Evolutionary conservation across 2,329 filamentous ascomycete genomes (phyloP), one percentile per base, ranked within the genome.

Genomic region (Eurotiales sp.): DNA sequence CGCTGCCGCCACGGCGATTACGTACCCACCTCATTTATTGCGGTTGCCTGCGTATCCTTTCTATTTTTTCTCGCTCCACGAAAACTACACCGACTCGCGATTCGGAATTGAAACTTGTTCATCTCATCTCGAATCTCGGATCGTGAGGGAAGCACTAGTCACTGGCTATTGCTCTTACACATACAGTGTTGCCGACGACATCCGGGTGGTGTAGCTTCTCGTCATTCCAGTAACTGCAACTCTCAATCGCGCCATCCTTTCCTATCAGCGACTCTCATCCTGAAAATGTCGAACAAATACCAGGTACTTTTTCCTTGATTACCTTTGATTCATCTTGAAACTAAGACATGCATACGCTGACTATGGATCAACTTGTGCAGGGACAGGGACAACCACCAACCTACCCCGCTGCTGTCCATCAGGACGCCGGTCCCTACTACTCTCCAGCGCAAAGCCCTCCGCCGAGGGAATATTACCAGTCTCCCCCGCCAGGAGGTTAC

Each of bases 371-470:
- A 5, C n/a, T 37, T 5, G 21, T 29, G 8, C 21, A 27, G 25
- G 25, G n/a, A 17, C 51, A 52, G 51, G 45, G 49, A n/a, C 44
- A 49, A 39, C 69, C 69, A 14, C 69, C 69, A n/a, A 64, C 68
- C 25, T 71, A 71, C 55, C 68, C 67, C 10, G 55, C 62, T 7
- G 63, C 64, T 2, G 56, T 58, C 58, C 63, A 70, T 56, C 58
- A 59, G 44, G 63, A 69, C 49, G 59, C 60, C n/a, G 63, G 62
- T 37, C 57, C 61, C 15, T 64, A 64, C 54, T 36, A 43, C 21
- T 45, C 50, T 15, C 43, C 44, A 15, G 44, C 23, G 2, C 36
- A 64, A 52, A 55, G 54, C 29, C 53, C 60, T 15, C 57, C 54
- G 25, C 52, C 50, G 19, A 27, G 36, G 7, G 47, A 50, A 30